Evolutionary conservation across 495 filamentous ascomycete species (phyloP).

Genomic region (Cercophora newfieldiana): DNA sequence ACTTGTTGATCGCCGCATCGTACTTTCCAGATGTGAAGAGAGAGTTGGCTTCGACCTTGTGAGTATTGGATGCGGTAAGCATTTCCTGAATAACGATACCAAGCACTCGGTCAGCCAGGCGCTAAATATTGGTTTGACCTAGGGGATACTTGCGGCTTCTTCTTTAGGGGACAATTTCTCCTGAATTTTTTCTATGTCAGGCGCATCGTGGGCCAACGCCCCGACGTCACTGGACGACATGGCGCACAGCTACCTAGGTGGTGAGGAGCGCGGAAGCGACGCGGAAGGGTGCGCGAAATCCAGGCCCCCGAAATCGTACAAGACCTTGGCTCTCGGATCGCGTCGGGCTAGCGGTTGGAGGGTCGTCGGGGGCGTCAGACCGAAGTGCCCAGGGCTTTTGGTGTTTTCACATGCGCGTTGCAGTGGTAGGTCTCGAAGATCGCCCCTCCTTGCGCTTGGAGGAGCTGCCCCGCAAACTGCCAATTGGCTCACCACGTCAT

Average conservation of each 20-base stretch:
- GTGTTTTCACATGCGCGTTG: conserved; percentile 20
- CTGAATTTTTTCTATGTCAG: conserved; percentile 18
- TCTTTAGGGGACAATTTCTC: conserved; percentile 53
- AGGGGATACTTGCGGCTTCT: conserved; percentile 29
- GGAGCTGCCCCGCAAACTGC: neutral
- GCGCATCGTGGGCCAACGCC: neutral
- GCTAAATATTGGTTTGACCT: conserved; percentile 2
- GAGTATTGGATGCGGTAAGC: conserved; percentile 67
- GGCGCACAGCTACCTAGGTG: neutral
- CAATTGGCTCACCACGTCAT: neutral
- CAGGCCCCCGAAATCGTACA: neutral
- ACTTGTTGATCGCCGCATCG: conserved; percentile 83
- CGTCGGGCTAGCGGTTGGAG: neutral
- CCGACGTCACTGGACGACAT: neutral
- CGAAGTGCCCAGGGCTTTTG: neutral
- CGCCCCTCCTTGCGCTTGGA: neutral
- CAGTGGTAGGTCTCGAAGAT: neutral
- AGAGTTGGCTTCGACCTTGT: conserved; percentile 75
- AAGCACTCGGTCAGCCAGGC: conserved; percentile 4
- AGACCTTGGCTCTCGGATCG: neutral
- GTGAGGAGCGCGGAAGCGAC: neutral
- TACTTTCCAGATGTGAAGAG: conserved; percentile 72
- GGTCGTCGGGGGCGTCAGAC: neutral
- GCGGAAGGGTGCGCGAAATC: neutral
- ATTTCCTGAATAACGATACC: too few species aligned